Percentiles rank a stretch among this genome's conserved stretches.
Evolutionary conservation across 225 moss, liverwort and hornwort genomes (phyloP).

Genomic region (Bryoerythrophyllum caledonicum): DNA sequence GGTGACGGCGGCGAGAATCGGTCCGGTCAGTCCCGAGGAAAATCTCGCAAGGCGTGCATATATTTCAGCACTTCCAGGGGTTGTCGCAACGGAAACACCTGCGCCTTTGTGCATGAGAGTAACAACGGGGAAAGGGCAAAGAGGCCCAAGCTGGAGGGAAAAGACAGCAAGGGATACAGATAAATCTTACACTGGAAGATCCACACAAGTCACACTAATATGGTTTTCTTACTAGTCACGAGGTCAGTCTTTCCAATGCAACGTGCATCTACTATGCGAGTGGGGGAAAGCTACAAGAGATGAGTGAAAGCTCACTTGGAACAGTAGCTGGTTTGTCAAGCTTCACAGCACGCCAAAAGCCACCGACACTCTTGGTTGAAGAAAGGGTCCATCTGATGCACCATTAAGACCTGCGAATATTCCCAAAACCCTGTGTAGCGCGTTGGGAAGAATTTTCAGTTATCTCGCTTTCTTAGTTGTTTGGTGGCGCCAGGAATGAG

Average conservation of each 20-base stretch:
- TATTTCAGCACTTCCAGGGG: constrained; percentile 85
- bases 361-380: constrained; percentile 17
- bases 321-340: constrained; percentile 16
- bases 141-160: constrained; percentile 80
- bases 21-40: constrained; percentile 53
- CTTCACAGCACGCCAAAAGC: constrained; percentile 32
- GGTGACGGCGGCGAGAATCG: constrained; percentile 46
- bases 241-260: background rate
- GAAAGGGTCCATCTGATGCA: constrained; percentile 22
- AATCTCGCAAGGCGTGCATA: constrained; percentile 86
- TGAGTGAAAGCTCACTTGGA: no score
- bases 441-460: constrained; percentile 21
- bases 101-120: constrained; percentile 80
- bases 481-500: constrained; percentile 11
- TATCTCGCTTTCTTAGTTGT: constrained; percentile 19
- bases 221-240: constrained; percentile 4
- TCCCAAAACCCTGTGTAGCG: constrained; percentile 12
- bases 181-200: constrained; percentile 23
- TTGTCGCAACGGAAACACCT: constrained; percentile 83
- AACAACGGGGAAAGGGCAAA: constrained; percentile 67
- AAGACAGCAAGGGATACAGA: constrained; percentile 49
- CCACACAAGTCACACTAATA: constrained; percentile 31
- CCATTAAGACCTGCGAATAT: background rate
- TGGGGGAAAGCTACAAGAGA: constrained; percentile 6
- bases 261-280: constrained; percentile 14